phyloP scores from a whole-genome alignment of 495 filamentous ascomycete genomes.

The Podospora sp. region DNA sequence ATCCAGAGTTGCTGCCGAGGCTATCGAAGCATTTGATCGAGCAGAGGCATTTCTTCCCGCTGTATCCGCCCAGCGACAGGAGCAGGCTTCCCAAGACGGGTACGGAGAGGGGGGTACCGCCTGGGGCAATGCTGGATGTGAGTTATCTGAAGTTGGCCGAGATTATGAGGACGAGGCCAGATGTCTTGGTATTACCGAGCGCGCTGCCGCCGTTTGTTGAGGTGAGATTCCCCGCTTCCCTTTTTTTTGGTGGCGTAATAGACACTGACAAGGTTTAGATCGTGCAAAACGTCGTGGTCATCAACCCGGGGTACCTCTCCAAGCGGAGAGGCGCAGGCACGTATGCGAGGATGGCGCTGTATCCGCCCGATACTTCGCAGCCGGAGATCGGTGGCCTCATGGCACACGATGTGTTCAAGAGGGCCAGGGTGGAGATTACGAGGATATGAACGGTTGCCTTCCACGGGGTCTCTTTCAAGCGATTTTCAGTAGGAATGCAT shows the following conservation, averaged over 20 bases:
- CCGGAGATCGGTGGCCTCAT: constrained; percentile 58
- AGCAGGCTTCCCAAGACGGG: constrained; percentile 65
- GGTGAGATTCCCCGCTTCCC: constrained; percentile 52
- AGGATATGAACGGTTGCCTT: constrained; percentile 60
- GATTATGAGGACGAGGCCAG: constrained; percentile 80
- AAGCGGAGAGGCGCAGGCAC: constrained; percentile 79
- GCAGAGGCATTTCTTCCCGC: constrained; percentile 85
- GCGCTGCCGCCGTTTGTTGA: constrained; percentile 82
- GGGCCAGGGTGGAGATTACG: constrained; percentile 81
- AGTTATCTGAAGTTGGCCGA: constrained; percentile 89
- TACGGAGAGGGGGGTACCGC: constrained; percentile 58
- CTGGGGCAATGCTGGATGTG: constrained; percentile 75
- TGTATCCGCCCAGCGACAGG: constrained; percentile 78
- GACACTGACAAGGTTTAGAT: constrained; percentile 56
- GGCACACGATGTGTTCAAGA: constrained; percentile 74
- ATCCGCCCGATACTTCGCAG: constrained; percentile 60
- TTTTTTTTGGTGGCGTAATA: neutral
- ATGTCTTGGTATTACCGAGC: constrained; percentile 84
- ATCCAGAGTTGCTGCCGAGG: constrained; percentile 64
- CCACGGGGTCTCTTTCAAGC: neutral
- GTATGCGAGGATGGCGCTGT: constrained; percentile 74
- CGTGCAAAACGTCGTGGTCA: constrained; percentile 78
- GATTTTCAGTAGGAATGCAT: neutral
- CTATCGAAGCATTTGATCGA: constrained; percentile 74
- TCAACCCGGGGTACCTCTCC: constrained; percentile 87